Base-by-base conservation (phyloP, 164 flowering plant genomes). In the Cinnamomum micranthum region DNA sequence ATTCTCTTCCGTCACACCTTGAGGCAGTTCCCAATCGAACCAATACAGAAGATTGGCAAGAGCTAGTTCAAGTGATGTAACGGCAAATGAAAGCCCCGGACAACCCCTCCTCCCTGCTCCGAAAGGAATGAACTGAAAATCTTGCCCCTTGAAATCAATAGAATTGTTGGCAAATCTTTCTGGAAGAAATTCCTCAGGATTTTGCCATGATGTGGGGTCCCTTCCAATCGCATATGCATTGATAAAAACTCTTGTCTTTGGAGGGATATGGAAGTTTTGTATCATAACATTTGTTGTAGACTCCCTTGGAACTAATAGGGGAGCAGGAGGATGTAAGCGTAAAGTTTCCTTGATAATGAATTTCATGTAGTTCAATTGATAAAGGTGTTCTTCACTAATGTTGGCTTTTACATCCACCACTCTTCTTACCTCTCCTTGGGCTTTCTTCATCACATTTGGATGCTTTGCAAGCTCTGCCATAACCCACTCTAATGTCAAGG, bases 371-470 rank as follows among this genome's bases (percentile, higher is more conserved):
- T 33, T 31, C 20, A 72, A 15, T 60, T 62, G 55, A 4, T 6
- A 13, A 33, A 72, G 51, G 50, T 62, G 50, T 9, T 6, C 25
- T 17, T 72, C 74, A 33, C 62, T 67, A 6, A 72, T 19, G 6
- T 23, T 60, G 10, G 24, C 67, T 62, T 72, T 72, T 11, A 0
- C 20, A n/a, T 66, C 74, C 4, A 62, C 6, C 24, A 20, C n/a
- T 4, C 22, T 19, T 72, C 74, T 72, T 24, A 72, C 50, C 52
- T 72, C 67, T 9, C 10, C 19, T 12, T 62, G 68, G 1, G 74
- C 74, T n/a, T 72, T 72, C 50, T 62, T 22, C 74, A 72, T 72
- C 51, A 72, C 66, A 7, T 20, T 31, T 22, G 74, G 74, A 31
- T 72, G 20, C 55, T 51, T 60, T 27, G 33, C n/a, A 4, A 72